Evolutionary conservation across 176 grass and related monocot species (phyloP).

Genomic region (Metroxylon sagu): DNA sequence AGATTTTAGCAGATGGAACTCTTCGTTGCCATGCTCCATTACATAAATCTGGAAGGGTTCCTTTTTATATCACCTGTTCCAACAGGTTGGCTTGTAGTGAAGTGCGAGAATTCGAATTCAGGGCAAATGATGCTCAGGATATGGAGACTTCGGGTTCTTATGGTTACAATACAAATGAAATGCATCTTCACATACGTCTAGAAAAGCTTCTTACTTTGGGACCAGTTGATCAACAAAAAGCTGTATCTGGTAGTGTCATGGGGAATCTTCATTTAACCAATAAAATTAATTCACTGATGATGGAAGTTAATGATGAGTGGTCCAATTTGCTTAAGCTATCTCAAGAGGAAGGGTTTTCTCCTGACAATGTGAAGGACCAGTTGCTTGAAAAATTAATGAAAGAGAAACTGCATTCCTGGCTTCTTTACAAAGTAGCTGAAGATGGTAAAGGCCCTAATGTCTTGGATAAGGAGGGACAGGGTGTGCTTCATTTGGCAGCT

Average conservation of each 20-base stretch:
- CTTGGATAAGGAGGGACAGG: conserved; percentile 89
- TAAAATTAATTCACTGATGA: conserved; percentile 76
- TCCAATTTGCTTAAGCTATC: conserved; percentile 63
- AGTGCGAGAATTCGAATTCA: conserved; percentile 89
- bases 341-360: conserved; percentile 35
- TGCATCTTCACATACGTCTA: conserved; percentile 80
- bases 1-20: conserved; percentile 78
- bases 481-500: conserved; percentile 84
- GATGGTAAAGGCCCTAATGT: conserved; percentile 87
- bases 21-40: conserved; percentile 67
- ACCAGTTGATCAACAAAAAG: conserved; percentile 40
- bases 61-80: conserved; percentile 97
- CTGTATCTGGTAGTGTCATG: conserved; percentile 32
- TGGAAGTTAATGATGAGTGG: conserved; percentile 45
- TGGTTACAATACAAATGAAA: conserved; percentile 55
- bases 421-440: conserved; percentile 71
- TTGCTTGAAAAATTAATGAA: conserved; percentile 67
- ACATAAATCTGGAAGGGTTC: conserved; percentile 66
- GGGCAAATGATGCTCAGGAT: conserved; percentile 32
- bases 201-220: conserved; percentile 79
- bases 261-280: conserved; percentile 55
- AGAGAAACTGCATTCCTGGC: conserved; percentile 80
- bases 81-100: conserved; percentile 93
- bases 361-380: conserved; percentile 33
- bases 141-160: conserved; percentile 43